Base-by-base conservation (phyloP, 2,329 filamentous ascomycete genomes). In the Pleomassaria siparia region DNA sequence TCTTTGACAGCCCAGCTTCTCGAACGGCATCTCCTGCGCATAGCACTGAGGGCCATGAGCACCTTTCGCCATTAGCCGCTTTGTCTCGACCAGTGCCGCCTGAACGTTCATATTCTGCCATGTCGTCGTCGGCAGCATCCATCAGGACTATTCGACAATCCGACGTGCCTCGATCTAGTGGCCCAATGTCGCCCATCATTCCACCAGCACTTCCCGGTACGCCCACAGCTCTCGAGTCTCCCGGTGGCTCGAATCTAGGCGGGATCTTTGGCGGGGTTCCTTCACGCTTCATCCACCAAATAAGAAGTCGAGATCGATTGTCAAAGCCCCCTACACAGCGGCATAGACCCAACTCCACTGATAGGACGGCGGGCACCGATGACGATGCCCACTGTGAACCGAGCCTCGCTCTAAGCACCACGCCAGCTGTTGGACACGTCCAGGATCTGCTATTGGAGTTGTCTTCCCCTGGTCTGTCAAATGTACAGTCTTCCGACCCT, bases 381-480 rank as follows among this genome's bases (percentile, higher is more conserved):
- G 72, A 76, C 9, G 84, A 89, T 62, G 84, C 86, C 55, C 84
- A 87, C 50, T 80, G 80, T 2, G 79, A 79, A 32, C 77, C 88
- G 1, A 83, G 81, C 53, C 76, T 90, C 2, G 82, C 81, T 3
- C 59, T 89, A 21, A 87, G 80, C 63, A 82, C 78, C 3, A 77
- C 83, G 1, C 73, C 80, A 18, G 86, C 80, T 1, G 78, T 84
- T 3, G 87, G 87, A 13, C 47, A 83, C 64, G 66, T 77, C 76
- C 66, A 80, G 64, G 55, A 78, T 58, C 49, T 76, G 64, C 55
- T 77, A 68, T 70, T 70, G 30, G 71, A 74, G 7, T 53, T 67
- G 16, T 72, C 69, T 10, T 76, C 77, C 10, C 73, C 79, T 13
- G 72, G 78, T 40, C 70, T 74, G 25, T 79, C 79, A 0, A 60